Base-by-base conservation (phyloP, 495 filamentous ascomycete genomes). In the Tetracladium marchalianum region DNA sequence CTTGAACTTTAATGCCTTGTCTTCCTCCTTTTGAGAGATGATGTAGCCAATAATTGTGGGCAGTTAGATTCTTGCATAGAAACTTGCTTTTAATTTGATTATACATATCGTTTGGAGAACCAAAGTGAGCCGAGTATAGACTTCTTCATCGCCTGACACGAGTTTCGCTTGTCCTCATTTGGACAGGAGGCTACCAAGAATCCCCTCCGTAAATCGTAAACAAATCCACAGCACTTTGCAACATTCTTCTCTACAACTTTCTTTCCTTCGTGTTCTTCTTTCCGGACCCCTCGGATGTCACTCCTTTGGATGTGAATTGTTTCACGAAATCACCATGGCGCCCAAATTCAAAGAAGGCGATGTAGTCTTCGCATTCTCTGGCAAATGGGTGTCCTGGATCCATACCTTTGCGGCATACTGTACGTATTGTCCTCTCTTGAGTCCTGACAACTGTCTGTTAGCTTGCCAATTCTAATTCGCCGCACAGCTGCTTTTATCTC, bases 301-400 rank as follows among this genome's bases (percentile, higher is more conserved):
- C 53, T 62, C 46, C 44, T 47, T 55, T 57, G 42, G 44, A 54
- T 53, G 56, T 59, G 51, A 56, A 53, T 4, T 44, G 27, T 31
- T 35, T 48, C 31, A 11, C 35, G 38, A 27, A 55, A 54, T 65
- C 61, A 65, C 65, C 61, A 88, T 87, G 84, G 77, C 81, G 58
- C 81, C 85, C 57, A 88, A 81, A 69, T 83, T 81, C 65, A 95
- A 90, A 70, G 88, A 96, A 54, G 89, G 88, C 64, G 82, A 89
- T 58, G 78, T 85, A 41, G 77, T 96, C 44, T 74, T 83, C 53
- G 71, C 85, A 47, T 66, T 97, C 41, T 89, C 87, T 55, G 93
- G 87, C 54, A 85, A 84, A 75, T 97, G 88, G 89, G 70, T 99
- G 46, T 82, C 89, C 17, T 92, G 84, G 79, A 60, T 79, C 38